phyloP scores from a whole-genome alignment of 2,329 filamentous ascomycete species.

The Fusarium incarnatum region DNA sequence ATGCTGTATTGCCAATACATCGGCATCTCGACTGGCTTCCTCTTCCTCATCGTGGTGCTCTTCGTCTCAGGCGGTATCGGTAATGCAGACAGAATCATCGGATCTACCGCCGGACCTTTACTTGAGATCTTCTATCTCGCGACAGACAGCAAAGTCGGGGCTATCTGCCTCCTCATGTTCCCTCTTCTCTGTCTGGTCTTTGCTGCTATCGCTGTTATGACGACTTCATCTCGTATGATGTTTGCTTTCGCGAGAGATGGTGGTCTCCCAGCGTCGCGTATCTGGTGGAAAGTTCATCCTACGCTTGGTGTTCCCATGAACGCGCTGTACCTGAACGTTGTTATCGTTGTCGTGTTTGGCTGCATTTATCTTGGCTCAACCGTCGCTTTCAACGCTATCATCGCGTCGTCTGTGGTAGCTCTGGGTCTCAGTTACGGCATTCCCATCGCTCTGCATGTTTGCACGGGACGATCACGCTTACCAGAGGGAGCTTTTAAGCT shows the following conservation, averaged over 20 bases:
- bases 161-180: slow-evolving; percentile 74
- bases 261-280: slow-evolving; percentile 70
- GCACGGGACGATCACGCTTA: slow-evolving; percentile 72
- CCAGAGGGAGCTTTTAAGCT: slow-evolving; percentile 61
- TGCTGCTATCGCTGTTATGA: slow-evolving; percentile 72
- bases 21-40: slow-evolving; percentile 70
- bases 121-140: slow-evolving; percentile 73
- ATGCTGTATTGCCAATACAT: slow-evolving; percentile 70
- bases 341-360: slow-evolving; percentile 74
- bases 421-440: slow-evolving; percentile 80
- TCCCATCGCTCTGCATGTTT: slow-evolving; percentile 75
- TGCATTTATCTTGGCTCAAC: slow-evolving; percentile 76
- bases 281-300: slow-evolving; percentile 72
- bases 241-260: slow-evolving; percentile 74
- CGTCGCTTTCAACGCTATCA: slow-evolving; percentile 75
- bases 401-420: slow-evolving; percentile 77
- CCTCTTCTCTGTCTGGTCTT: slow-evolving; percentile 73
- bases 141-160: slow-evolving; percentile 69
- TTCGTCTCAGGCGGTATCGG: slow-evolving; percentile 71
- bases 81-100: slow-evolving; percentile 58
- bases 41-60: slow-evolving; percentile 72
- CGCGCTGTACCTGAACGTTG: slow-evolving; percentile 69
- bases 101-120: slow-evolving; percentile 66
- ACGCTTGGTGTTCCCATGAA: slow-evolving; percentile 74
- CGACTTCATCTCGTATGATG: slow-evolving; percentile 73